Evolutionary conservation across 306 rosid genomes (phyloP).

Genomic region (Dalbergia oliveri): DNA sequence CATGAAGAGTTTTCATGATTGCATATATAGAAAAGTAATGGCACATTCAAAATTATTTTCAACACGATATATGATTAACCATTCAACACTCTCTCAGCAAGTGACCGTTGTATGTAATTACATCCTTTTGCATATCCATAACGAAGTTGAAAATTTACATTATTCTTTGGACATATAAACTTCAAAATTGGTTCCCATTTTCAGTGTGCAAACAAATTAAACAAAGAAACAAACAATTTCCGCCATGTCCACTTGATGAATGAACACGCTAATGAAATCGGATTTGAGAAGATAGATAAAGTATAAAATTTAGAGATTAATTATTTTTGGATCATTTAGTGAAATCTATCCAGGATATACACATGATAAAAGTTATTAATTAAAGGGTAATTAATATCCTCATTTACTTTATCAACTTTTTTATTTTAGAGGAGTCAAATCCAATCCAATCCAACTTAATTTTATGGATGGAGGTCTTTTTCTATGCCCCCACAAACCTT

Average conservation of each 20-base stretch:
- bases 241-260: not conserved
- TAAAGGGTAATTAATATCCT: no score
- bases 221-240: not conserved
- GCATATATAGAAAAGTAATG: not conserved
- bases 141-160: not conserved
- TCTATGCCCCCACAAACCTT: not conserved
- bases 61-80: not conserved
- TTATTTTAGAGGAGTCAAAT: no score
- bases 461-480: slow-evolving; percentile 9
- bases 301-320: no score
- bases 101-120: not conserved
- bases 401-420: no score
- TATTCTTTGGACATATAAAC: not conserved
- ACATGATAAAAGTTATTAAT: no score
- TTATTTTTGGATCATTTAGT: no score
- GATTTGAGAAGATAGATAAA: no score
- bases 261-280: no score
- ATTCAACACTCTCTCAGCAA: no score
- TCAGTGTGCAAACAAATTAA: not conserved
- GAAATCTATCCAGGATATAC: no score
- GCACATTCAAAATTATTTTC: not conserved
- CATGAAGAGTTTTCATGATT: not conserved
- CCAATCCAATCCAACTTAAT: not conserved
- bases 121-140: no score
- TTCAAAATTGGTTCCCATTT: not conserved